Percentiles rank a stretch among this genome's conserved stretches.
These are phyloP conservation scores for Lactarius psammicola DNA, from an alignment of 768 basidiomycete genomes.

Conservation along the genomic window DNA sequence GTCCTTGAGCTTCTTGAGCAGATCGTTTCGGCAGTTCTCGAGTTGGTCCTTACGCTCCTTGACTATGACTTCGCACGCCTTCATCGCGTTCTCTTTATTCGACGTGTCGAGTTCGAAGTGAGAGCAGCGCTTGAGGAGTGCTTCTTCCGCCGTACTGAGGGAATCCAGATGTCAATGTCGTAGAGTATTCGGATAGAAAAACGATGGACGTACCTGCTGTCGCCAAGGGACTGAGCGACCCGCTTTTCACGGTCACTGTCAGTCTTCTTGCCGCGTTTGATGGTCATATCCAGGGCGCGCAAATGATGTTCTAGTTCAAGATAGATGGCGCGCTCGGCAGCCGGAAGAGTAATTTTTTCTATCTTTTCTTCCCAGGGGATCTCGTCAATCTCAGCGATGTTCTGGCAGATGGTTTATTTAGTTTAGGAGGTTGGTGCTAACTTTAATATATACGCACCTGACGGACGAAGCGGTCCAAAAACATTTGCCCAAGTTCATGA, in stretches of 20 bases:
- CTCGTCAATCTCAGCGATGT: conserved; percentile 95
- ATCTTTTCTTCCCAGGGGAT: conserved; percentile 74
- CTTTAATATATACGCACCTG: conserved; percentile 52
- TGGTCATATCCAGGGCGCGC: conserved; percentile 83
- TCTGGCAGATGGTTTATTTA: conserved; percentile 45
- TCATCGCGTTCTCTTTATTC: conserved; percentile 72
- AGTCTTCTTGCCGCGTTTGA: conserved; percentile 62
- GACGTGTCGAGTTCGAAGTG: conserved; percentile 84
- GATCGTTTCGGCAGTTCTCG: conserved; percentile 72
- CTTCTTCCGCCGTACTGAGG: conserved; percentile 83
- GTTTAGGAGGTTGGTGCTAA: not conserved
- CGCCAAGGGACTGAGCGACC: conserved; percentile 82
- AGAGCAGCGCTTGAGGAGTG: conserved; percentile 90
- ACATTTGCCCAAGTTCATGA: conserved; percentile 75
- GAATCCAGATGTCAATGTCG: not conserved
- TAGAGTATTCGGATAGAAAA: conserved; percentile 2
- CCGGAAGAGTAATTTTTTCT: conserved; percentile 71
- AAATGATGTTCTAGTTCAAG: conserved; percentile 92
- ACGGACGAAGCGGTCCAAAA: conserved; percentile 78
- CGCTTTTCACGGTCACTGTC: conserved; percentile 85
- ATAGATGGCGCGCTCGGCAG: conserved; percentile 93
- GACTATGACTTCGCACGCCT: conserved; percentile 91
- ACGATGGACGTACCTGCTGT: conserved; percentile 52
- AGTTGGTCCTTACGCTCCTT: conserved; percentile 76
- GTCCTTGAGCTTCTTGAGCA: conserved; percentile 61